A percentile compares a stretch with the other conserved stretches of the same genome.
Conservation (phyloP, 2,329 filamentous ascomycete species). For the Diplocarpon mali region DNA sequence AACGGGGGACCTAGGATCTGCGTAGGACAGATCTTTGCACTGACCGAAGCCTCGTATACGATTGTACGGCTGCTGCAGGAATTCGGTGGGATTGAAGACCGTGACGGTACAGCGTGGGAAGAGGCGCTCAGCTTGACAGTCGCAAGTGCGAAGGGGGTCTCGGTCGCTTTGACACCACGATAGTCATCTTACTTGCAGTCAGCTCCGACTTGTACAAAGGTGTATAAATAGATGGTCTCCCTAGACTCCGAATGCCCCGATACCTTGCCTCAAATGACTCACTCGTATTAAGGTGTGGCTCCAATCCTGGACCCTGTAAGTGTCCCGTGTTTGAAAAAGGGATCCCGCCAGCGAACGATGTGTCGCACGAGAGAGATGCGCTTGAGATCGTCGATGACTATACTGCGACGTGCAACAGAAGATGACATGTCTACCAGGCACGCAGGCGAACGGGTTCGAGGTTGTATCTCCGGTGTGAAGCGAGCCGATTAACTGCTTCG, state of each 20-base stretch:
- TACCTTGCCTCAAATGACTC: no score
- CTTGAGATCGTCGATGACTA: neutral
- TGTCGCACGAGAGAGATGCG: neutral
- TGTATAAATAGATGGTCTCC: neutral
- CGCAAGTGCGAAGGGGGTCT: constrained; percentile 14
- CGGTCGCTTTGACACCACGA: constrained; percentile 9
- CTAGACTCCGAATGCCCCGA: neutral
- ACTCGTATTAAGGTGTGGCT: no score
- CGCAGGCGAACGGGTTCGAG: no score
- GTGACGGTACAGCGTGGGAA: constrained; percentile 16
- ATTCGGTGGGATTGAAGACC: constrained; percentile 25
- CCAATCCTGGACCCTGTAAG: no score
- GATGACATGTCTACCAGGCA: neutral
- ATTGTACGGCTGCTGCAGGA: constrained; percentile 27
- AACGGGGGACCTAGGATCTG: constrained; percentile 30
- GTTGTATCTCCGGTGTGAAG: no score
- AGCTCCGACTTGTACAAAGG: neutral
- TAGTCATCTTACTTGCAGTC: neutral
- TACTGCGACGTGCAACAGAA: neutral
- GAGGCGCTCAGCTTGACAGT: constrained; percentile 18
- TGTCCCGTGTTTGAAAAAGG: no score
- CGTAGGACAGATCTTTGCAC: constrained; percentile 29
- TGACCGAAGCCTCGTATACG: constrained; percentile 28
- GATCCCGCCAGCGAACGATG: neutral
- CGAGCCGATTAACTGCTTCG: no score